These are phyloP conservation scores for Microbotryomycetes sp. DNA, from an alignment of 1,284 basidiomycete genomes.

Conservation along the genomic window DNA sequence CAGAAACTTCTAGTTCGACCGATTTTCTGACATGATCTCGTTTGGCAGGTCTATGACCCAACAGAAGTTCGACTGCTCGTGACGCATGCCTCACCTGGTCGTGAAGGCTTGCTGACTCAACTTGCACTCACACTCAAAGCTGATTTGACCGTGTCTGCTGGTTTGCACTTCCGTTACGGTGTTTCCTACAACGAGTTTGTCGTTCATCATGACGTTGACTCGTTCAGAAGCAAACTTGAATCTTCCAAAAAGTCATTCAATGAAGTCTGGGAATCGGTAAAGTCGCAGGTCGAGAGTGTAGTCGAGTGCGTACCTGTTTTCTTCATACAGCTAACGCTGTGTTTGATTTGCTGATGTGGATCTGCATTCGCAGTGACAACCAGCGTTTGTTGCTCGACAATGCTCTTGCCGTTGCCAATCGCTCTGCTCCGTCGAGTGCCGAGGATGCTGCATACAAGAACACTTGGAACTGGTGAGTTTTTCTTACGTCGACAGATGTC, in stretches of 20 bases:
- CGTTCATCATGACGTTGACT: conserved; percentile 82
- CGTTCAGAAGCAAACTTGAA: conserved; percentile 74
- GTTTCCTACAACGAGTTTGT: conserved; percentile 96
- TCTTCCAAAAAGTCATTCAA: conserved; percentile 76
- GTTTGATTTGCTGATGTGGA: background rate
- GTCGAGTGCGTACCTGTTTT: conserved; percentile 56
- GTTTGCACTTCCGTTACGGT: conserved; percentile 95
- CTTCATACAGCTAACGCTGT: background rate
- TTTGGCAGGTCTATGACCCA: conserved; percentile 60
- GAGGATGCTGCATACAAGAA: conserved; percentile 94
- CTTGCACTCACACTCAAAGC: conserved; percentile 85
- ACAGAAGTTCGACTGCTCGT: conserved; percentile 90
- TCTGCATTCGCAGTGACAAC: conserved; percentile 51
- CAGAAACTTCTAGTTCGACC: background rate
- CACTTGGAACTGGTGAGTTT: conserved; percentile 83
- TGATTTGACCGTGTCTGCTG: conserved; percentile 88
- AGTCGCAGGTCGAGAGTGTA: conserved; percentile 81
- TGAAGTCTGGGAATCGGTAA: conserved; percentile 90
- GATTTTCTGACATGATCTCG: too few species aligned
- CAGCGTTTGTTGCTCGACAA: conserved; percentile 86
- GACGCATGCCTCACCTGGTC: conserved; percentile 84
- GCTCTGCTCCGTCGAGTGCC: conserved; percentile 60
- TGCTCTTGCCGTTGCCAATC: conserved; percentile 74
- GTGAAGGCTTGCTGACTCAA: conserved; percentile 87
- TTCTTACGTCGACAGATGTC: conserved; percentile 43